Evolutionary conservation across 495 filamentous ascomycete genomes (phyloP).

Genomic region (Penicillium roqueforti): DNA sequence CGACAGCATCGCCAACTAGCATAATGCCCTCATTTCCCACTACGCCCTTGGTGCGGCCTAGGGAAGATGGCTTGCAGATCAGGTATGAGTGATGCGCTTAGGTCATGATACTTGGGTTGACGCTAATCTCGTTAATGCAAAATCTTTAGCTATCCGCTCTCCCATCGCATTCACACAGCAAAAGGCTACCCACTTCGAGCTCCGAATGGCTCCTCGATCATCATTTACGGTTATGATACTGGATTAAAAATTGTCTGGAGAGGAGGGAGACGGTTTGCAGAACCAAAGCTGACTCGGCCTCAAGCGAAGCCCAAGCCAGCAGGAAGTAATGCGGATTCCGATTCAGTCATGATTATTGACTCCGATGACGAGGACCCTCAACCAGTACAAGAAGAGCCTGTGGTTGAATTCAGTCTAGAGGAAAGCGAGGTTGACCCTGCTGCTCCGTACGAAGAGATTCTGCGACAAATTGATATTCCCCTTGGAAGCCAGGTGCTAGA

Average conservation of each 20-base stretch:
- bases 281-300: conserved; percentile 23
- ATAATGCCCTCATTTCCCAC: conserved; percentile 40
- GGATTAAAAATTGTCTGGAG: conserved; percentile 77
- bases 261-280: conserved; percentile 65
- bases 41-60: conserved; percentile 34
- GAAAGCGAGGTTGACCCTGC: conserved; percentile 58
- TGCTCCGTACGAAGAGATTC: conserved; percentile 49
- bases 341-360: conserved; percentile 72
- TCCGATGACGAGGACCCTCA: conserved; percentile 60
- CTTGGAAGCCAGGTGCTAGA: conserved; percentile 59
- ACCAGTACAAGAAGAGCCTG: conserved; percentile 37
- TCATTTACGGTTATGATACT: conserved; percentile 77
- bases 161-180: conserved; percentile 67
- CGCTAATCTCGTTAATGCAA: conserved; percentile 9
- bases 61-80: conserved; percentile 49
- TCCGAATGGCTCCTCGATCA: conserved; percentile 78
- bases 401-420: conserved; percentile 50
- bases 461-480: conserved; percentile 64
- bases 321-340: conserved; percentile 40
- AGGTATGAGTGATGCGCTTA: conserved; percentile 33
- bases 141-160: conserved; percentile 63
- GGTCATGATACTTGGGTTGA: conserved; percentile 2
- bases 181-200: conserved; percentile 71
- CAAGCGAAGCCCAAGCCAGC: conserved; percentile 23
- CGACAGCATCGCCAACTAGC: conserved; percentile 12